Base-by-base conservation (phyloP, 352 stramenopile genomes). In the Globisporangium iwayamae region DNA sequence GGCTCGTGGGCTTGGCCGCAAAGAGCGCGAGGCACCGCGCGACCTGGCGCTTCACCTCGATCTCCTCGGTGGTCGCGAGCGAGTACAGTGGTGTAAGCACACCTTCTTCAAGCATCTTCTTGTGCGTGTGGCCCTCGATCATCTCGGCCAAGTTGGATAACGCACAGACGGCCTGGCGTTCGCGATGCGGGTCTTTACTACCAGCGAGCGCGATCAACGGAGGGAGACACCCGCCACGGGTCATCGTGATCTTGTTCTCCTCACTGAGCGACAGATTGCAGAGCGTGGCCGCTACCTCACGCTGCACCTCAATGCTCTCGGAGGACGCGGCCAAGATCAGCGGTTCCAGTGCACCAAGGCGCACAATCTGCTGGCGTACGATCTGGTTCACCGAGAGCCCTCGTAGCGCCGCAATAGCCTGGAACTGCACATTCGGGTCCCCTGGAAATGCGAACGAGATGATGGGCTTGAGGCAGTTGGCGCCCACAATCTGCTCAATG, bases 121-220 rank as follows among this genome's bases (percentile, higher is more conserved):
- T 93, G 71, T 99, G 96, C 14, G 96, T 98, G 66, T 97, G 81
- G 18, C 93, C 93, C 64, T 98, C 93, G 50, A 98, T 93, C 81
- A 98, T 98, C 65, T 99, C 96, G 5, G 96, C 96, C 43, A 99
- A 81, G 72, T 98, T 99, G 1, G 91, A 94, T 1, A 99, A 73
- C 34, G 96, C 89, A n/a, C 84, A 96, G 4, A 96, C 83, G 2
- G 94, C 90, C 51, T 98, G 93, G n/a, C 91, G 82, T 67, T 98
- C 91, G n/a, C 93, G 87, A 47, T 97, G 89, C 9, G 82, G 65
- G 65, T 99, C 96, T 46, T 81, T 74, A 38, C 83, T 94, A 54
- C 85, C 87, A 9, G 90, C 81, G 2, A 99, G 78, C 32, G 85
- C 86, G 36, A 98, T 81, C 3, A 99, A 76, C 20, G 93, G 90